phyloP scores from a whole-genome alignment of 2,329 filamentous ascomycete species.

The Graphilbum fragrans region DNA sequence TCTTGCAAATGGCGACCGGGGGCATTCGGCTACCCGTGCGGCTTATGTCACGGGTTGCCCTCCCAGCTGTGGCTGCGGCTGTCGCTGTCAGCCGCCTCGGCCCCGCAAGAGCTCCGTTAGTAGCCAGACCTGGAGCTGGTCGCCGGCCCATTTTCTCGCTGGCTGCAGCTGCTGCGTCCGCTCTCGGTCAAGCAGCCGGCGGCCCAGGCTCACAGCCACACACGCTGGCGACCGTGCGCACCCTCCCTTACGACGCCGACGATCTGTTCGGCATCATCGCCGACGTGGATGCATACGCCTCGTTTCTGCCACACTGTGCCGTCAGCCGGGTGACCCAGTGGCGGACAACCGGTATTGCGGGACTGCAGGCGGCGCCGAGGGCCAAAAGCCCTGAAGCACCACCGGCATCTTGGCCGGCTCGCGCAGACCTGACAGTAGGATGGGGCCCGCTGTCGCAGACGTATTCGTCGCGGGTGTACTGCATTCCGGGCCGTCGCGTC shows the following conservation, averaged over 20 bases:
- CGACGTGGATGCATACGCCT: conserved; percentile 72
- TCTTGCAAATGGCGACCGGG: no score
- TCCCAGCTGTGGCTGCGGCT: no score
- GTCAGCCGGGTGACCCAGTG: conserved; percentile 62
- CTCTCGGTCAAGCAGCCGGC: conserved; percentile 1
- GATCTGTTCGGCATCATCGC: conserved; percentile 77
- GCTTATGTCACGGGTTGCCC: no score
- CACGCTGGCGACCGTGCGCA: conserved; percentile 59
- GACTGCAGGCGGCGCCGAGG: neutral
- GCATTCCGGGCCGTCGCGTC: conserved; percentile 46
- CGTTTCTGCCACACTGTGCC: conserved; percentile 87
- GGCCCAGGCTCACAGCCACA: conserved; percentile 27
- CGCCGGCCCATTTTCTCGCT: conserved; percentile 19
- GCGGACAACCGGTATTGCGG: conserved; percentile 25
- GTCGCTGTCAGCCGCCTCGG: no score
- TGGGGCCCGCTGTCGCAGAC: conserved; percentile 75
- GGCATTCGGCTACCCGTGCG: no score
- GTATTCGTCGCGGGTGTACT: conserved; percentile 71
- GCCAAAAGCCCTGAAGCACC: neutral
- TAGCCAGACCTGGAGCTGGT: no score
- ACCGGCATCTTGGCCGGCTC: conserved; percentile 45
- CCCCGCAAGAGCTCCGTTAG: no score
- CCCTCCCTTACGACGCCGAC: conserved; percentile 58
- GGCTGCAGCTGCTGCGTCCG: conserved; percentile 5
- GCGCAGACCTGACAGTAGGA: conserved; percentile 71